Conservation (phyloP, 176 grass and related monocot species). For the Sorghum bicolor region DNA sequence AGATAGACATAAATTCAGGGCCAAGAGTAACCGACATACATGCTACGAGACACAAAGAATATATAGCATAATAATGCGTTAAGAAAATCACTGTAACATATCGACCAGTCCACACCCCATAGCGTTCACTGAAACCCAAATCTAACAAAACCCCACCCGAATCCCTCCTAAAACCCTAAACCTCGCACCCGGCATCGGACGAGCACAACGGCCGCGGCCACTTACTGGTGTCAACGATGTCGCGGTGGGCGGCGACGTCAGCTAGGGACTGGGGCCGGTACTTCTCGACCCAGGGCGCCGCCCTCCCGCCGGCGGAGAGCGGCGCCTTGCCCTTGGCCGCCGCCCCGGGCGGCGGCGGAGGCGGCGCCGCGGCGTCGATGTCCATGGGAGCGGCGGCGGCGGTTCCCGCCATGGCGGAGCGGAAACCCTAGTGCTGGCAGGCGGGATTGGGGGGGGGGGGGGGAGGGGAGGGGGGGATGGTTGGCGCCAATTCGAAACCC, state of each 20-base stretch:
- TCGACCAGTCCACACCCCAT: neutral
- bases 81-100: neutral
- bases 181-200: neutral
- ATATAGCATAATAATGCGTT: neutral
- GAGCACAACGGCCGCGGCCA: neutral
- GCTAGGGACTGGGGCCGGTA: conserved; percentile 89
- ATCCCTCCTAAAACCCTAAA: conserved; percentile 2
- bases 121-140: neutral
- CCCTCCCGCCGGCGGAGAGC: conserved; percentile 41
- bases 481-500: conserved; percentile 70
- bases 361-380: conserved; percentile 54
- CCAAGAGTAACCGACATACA: neutral
- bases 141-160: neutral
- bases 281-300: conserved; percentile 94
- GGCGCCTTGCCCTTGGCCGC: conserved; percentile 54
- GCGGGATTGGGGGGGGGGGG: conserved; percentile 7
- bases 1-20: neutral
- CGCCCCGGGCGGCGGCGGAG: neutral
- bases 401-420: conserved; percentile 47
- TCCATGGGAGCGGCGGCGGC: conserved; percentile 71
- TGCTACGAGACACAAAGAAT: neutral
- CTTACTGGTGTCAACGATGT: conserved; percentile 94
- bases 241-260: conserved; percentile 91
- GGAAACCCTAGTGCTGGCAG: conserved; percentile 46
- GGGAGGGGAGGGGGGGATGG: neutral